Conservation (phyloP, 805 yeast genomes). For the Yamadazyma scolyti region DNA sequence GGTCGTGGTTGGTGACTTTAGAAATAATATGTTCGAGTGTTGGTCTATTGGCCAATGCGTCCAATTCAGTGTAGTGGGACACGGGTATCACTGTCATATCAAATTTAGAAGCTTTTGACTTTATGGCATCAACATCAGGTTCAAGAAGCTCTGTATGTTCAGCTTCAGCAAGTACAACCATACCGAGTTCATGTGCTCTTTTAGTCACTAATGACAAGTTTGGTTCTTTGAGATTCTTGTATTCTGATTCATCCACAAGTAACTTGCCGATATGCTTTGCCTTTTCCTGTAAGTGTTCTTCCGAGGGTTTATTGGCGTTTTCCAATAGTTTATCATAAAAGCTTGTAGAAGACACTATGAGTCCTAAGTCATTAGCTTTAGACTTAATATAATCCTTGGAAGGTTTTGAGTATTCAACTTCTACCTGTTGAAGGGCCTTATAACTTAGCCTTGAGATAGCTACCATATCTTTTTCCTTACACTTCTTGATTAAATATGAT, state of each 20-base stretch:
- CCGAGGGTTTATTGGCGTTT: slow-evolving; percentile 20
- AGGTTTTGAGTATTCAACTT: slow-evolving; percentile 30
- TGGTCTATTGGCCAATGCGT: slow-evolving; percentile 18
- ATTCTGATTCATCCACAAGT: slow-evolving; percentile 3
- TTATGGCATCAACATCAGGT: slow-evolving; percentile 10
- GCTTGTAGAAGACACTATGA: slow-evolving; percentile 24
- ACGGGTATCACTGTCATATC: slow-evolving; percentile 8
- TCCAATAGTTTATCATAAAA: slow-evolving; percentile 27
- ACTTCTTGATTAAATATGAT: slow-evolving; percentile 24
- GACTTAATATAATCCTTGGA: slow-evolving; percentile 25
- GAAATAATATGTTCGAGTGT: slow-evolving; percentile 11
- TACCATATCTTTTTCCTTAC: slow-evolving; percentile 12
- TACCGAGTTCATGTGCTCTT: slow-evolving; percentile 6
- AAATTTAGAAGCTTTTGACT: slow-evolving; percentile 5
- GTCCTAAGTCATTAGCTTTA: slow-evolving; percentile 34
- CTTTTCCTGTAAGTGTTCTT: slow-evolving; percentile 19
- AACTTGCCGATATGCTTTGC: slow-evolving; percentile 13
- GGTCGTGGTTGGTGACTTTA: slow-evolving; percentile 7
- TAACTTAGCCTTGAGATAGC: slow-evolving; percentile 12
- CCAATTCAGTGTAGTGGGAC: slow-evolving; percentile 11
- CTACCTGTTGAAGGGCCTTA: slow-evolving; percentile 13
- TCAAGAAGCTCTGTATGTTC: slow-evolving; percentile 2
- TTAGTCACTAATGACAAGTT: slow-evolving; percentile 7
- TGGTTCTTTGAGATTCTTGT: slow-evolving; percentile 6
- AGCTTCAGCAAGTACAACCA: slow-evolving; percentile 4